phyloP scores from a whole-genome alignment of 2,329 filamentous ascomycete species.

The Colletotrichum sp. region DNA sequence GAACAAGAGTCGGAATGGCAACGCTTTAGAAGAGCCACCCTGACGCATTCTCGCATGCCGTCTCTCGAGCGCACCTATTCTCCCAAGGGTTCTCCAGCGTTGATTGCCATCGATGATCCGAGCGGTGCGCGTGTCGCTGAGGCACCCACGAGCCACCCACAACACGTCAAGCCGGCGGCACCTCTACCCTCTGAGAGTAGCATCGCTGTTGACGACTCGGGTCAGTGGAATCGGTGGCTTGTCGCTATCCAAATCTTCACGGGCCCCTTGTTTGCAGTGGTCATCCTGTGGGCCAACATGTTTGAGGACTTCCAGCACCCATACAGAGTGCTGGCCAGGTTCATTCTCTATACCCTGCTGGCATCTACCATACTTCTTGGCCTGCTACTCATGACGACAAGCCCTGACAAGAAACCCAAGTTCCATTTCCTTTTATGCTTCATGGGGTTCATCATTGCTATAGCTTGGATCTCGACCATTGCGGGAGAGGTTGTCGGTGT shows the following conservation, averaged over 20 bases:
- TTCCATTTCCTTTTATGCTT: slow-evolving; percentile 85
- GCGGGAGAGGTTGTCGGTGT: slow-evolving; percentile 95
- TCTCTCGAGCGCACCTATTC: slow-evolving; percentile 24
- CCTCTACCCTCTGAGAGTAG: slow-evolving; percentile 16
- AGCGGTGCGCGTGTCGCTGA: slow-evolving; percentile 16
- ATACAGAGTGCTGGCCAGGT: slow-evolving; percentile 54
- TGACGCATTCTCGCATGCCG: slow-evolving; percentile 30
- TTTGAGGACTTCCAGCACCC: slow-evolving; percentile 61
- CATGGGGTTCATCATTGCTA: slow-evolving; percentile 87
- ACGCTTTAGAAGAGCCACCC: slow-evolving; percentile 57
- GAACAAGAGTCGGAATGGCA: slow-evolving; percentile 62
- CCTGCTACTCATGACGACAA: slow-evolving; percentile 72
- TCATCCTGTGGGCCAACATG: slow-evolving; percentile 77
- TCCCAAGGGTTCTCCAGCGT: slow-evolving; percentile 34
- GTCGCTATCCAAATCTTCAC: slow-evolving; percentile 84
- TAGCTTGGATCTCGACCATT: slow-evolving; percentile 96
- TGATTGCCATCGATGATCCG: slow-evolving; percentile 28
- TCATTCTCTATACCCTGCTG: slow-evolving; percentile 70
- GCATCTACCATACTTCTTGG: slow-evolving; percentile 71
- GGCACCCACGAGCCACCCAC: background rate
- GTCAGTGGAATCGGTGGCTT: slow-evolving; percentile 91
- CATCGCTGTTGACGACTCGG: slow-evolving; percentile 32
- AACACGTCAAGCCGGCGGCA: background rate
- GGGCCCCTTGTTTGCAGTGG: slow-evolving; percentile 81
- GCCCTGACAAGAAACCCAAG: slow-evolving; percentile 68